These are phyloP conservation scores for Suillus hirtellus DNA, from an alignment of 768 basidiomycete species.

Conservation along the genomic window DNA sequence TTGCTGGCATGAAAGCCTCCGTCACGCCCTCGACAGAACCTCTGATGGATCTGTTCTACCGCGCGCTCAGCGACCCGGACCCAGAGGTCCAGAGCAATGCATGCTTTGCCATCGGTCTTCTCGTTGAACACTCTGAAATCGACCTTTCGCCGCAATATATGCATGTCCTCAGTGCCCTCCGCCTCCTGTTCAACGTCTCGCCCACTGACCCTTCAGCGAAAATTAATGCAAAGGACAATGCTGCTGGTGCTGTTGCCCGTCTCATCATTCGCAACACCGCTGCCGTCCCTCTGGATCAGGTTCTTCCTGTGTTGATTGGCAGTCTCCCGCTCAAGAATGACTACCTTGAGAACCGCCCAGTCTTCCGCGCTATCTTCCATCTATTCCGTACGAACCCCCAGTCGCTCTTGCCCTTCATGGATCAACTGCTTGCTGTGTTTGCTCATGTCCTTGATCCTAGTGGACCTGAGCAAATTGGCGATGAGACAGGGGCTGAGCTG, in stretches of 20 bases:
- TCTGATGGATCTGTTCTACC: conserved; percentile 82
- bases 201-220: conserved; percentile 62
- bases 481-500: conserved; percentile 75
- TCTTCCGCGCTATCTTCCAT: conserved; percentile 87
- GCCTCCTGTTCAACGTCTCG: conserved; percentile 73
- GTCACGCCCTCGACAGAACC: conserved; percentile 83
- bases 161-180: conserved; percentile 74
- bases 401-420: conserved; percentile 71
- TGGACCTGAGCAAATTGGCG: conserved; percentile 72
- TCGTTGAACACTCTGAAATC: conserved; percentile 81
- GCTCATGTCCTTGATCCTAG: conserved; percentile 79
- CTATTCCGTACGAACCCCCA: conserved; percentile 79
- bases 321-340: conserved; percentile 89
- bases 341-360: conserved; percentile 83
- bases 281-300: conserved; percentile 87
- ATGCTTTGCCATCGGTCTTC: conserved; percentile 89
- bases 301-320: conserved; percentile 79
- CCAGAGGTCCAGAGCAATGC: conserved; percentile 96
- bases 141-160: conserved; percentile 85
- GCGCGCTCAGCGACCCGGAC: conserved; percentile 79
- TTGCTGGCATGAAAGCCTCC: conserved; percentile 84
- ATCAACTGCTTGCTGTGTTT: conserved; percentile 78
- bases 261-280: conserved; percentile 77
- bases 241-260: conserved; percentile 89
- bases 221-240: conserved; percentile 93